These are phyloP conservation scores for Zizania palustris DNA, from an alignment of 202 grass and related monocot genomes.

Conservation along the genomic window DNA sequence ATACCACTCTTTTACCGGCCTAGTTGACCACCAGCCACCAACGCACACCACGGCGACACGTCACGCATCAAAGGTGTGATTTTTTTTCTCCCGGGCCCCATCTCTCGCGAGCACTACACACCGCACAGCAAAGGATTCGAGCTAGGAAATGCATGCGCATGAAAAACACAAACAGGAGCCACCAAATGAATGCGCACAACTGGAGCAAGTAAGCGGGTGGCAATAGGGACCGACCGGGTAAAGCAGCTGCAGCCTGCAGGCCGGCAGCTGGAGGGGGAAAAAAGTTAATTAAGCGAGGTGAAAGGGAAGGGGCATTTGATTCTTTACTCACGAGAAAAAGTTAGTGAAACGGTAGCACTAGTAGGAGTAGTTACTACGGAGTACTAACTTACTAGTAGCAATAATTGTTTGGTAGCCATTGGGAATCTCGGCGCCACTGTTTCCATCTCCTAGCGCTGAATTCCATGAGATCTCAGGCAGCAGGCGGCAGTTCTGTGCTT, in stretches of 20 bases:
- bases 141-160: background rate
- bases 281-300: background rate
- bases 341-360: background rate
- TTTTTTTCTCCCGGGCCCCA: background rate
- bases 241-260: background rate
- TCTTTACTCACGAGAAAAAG: constrained; percentile 46
- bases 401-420: constrained; percentile 17
- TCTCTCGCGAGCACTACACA: too few species aligned
- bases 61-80: background rate
- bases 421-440: constrained; percentile 44
- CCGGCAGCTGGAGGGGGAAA: background rate
- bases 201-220: constrained; percentile 33
- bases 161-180: background rate
- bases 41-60: background rate
- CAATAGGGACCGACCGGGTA: too few species aligned
- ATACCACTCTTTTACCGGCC: constrained; percentile 19
- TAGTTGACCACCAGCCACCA: constrained; percentile 13
- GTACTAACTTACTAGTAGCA: too few species aligned
- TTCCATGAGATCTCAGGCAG: constrained; percentile 58
- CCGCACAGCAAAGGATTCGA: too few species aligned
- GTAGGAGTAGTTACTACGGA: constrained; percentile 28
- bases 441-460: constrained; percentile 59
- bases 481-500: background rate
- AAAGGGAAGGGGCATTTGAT: constrained; percentile 24
- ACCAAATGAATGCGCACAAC: constrained; percentile 37